Conservation (phyloP, 768 basidiomycete genomes). For the Lactarius indigo region DNA sequence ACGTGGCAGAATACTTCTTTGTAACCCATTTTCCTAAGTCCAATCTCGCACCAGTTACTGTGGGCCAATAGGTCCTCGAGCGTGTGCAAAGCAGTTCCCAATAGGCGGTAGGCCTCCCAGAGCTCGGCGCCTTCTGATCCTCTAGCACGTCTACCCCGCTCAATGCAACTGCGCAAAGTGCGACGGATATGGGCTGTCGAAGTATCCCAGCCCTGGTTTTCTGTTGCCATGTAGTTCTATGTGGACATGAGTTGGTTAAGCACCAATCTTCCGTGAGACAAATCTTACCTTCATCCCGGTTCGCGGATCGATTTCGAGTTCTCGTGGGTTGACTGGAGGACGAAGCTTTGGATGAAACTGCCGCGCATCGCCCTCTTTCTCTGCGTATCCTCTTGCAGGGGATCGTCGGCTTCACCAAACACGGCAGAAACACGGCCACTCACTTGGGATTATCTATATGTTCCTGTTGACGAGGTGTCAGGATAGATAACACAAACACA, state of each 20-base stretch:
- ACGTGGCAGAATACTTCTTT: constrained; percentile 76
- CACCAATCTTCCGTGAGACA: too few species aligned
- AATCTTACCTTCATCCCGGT: constrained; percentile 72
- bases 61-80: constrained; percentile 77
- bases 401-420: not conserved
- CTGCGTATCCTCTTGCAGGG: constrained; percentile 55
- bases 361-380: constrained; percentile 67
- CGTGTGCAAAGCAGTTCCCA: constrained; percentile 66
- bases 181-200: constrained; percentile 66
- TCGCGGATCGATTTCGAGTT: constrained; percentile 70
- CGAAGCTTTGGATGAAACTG: constrained; percentile 67
- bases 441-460: constrained; percentile 80
- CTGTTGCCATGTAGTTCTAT: constrained; percentile 82
- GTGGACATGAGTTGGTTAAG: too few species aligned
- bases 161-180: constrained; percentile 61
- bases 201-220: constrained; percentile 66
- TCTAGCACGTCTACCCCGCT: constrained; percentile 54
- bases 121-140: constrained; percentile 53
- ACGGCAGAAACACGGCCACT: constrained; percentile 7
- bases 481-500: constrained; percentile 1
- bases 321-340: constrained; percentile 65
- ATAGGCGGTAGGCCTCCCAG: constrained; percentile 65
- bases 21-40: constrained; percentile 65
- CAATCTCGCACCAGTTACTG: constrained; percentile 77
- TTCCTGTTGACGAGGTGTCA: constrained; percentile 38